Percentiles rank a stretch among this genome's conserved stretches.
phyloP scores from a whole-genome alignment of 202 grass and related monocot genomes.

The Digitaria exilis region DNA sequence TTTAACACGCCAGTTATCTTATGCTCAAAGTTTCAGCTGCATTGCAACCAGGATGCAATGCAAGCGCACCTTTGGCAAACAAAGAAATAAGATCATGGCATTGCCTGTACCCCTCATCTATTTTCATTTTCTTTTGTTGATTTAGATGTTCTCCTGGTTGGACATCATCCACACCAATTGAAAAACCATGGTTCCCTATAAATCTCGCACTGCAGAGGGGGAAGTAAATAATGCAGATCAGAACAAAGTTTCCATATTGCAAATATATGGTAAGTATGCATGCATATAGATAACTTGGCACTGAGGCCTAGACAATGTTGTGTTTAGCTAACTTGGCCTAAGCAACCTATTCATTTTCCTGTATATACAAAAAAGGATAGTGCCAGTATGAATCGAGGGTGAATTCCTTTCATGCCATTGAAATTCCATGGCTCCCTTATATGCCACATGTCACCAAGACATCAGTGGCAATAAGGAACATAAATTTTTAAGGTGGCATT shows the following conservation, averaged over 20 bases:
- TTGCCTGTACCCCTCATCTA: conserved; percentile 67
- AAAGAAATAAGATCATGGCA: conserved; percentile 79
- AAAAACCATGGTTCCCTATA: conserved; percentile 99
- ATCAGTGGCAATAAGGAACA: neutral
- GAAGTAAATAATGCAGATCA: conserved; percentile 20
- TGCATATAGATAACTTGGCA: conserved; percentile 6
- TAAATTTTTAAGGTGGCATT: neutral
- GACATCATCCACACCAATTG: conserved; percentile 95
- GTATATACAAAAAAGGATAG: neutral
- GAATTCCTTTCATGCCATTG: neutral
- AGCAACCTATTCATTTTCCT: neutral
- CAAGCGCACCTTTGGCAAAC: conserved; percentile 67
- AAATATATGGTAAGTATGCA: neutral
- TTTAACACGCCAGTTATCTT: conserved; percentile 70
- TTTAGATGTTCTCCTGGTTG: conserved; percentile 75
- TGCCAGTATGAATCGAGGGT: neutral
- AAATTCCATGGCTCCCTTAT: neutral
- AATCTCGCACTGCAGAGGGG: conserved; percentile 82
- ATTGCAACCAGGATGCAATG: conserved; percentile 66
- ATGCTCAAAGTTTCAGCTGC: conserved; percentile 80
- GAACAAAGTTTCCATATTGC: conserved; percentile 15
- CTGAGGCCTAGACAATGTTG: neutral
- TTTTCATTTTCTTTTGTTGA: conserved; percentile 68
- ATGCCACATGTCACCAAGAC: neutral
- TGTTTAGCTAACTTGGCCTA: neutral